Percentiles rank a stretch among this genome's conserved stretches.
phyloP scores from a whole-genome alignment of 2,329 filamentous ascomycete species.

The Trichoderma hamatum region DNA sequence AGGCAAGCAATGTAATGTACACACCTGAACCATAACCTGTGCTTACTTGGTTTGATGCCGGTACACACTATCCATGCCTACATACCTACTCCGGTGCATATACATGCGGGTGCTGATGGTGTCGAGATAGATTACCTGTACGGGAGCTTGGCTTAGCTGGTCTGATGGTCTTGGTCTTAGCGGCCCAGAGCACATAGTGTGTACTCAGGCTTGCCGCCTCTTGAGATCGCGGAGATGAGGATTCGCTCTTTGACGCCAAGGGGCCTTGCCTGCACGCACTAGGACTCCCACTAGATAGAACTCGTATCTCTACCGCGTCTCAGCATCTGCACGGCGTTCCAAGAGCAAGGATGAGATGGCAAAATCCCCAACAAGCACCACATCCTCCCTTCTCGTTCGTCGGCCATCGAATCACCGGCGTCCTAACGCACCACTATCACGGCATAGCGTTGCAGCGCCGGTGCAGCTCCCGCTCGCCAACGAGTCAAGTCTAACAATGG shows the following conservation, averaged over 20 bases:
- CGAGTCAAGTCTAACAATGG: slow-evolving; percentile 24
- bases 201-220: slow-evolving; percentile 18
- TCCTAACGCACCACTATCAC: slow-evolving; percentile 20
- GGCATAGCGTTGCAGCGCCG: slow-evolving; percentile 20
- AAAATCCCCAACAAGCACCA: slow-evolving; percentile 25
- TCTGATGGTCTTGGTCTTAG: neutral
- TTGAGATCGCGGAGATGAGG: slow-evolving; percentile 19
- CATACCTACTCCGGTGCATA: neutral
- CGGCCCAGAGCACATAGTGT: neutral
- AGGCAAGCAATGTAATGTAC: slow-evolving; percentile 9
- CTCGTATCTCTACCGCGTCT: slow-evolving; percentile 3
- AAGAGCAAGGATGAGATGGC: slow-evolving; percentile 19
- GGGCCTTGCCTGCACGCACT: neutral
- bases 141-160: slow-evolving; percentile 8
- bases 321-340: slow-evolving; percentile 25
- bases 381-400: slow-evolving; percentile 8
- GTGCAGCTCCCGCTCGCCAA: slow-evolving; percentile 23
- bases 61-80: neutral
- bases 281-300: neutral
- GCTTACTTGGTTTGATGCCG: slow-evolving; percentile 9
- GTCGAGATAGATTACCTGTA: slow-evolving; percentile 1
- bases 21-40: neutral
- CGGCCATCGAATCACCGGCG: slow-evolving; percentile 2
- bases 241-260: slow-evolving; percentile 9
- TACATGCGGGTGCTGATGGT: slow-evolving; percentile 20